Conservation (phyloP, 2,329 filamentous ascomycete species). For the Aphanoascus verrucosus region DNA sequence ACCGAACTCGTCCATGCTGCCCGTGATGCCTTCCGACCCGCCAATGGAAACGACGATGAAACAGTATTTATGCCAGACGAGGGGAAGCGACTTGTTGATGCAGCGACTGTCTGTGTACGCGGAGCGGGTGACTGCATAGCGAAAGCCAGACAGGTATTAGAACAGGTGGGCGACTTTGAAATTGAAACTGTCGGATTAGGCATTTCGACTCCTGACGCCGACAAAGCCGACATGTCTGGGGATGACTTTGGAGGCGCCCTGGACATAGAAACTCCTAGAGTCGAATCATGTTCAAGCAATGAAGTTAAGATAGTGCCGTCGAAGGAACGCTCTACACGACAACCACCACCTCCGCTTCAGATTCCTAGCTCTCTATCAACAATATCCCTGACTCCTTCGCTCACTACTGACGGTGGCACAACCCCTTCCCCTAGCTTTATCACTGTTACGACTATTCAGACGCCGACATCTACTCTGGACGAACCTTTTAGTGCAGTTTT, state of each 20-base stretch:
- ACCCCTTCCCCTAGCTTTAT: slow-evolving; percentile 28
- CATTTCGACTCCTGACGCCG: slow-evolving; percentile 26
- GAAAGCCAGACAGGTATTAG: slow-evolving; percentile 73
- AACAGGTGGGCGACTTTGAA: slow-evolving; percentile 84
- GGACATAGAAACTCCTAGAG: background rate
- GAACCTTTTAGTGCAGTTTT: slow-evolving; percentile 13
- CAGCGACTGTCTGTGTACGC: slow-evolving; percentile 78
- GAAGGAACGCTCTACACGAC: slow-evolving; percentile 22
- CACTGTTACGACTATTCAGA: slow-evolving; percentile 31
- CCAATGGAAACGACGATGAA: slow-evolving; percentile 57
- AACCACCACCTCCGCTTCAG: slow-evolving; percentile 37
- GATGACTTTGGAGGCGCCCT: slow-evolving; percentile 8
- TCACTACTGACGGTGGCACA: slow-evolving; percentile 25
- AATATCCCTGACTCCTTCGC: slow-evolving; percentile 24
- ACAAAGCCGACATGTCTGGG: background rate
- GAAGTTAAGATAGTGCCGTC: background rate
- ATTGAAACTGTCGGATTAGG: slow-evolving; percentile 50
- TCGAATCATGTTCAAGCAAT: background rate
- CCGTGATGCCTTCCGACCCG: slow-evolving; percentile 62
- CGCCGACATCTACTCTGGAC: slow-evolving; percentile 24
- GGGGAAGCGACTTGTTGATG: slow-evolving; percentile 61
- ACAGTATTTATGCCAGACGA: slow-evolving; percentile 72
- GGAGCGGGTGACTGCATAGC: slow-evolving; percentile 84
- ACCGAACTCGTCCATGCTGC: slow-evolving; percentile 71
- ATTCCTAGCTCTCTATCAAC: slow-evolving; percentile 33